Evolutionary conservation across 441 rosid species (phyloP).

Genomic region (Kokia cookei): DNA sequence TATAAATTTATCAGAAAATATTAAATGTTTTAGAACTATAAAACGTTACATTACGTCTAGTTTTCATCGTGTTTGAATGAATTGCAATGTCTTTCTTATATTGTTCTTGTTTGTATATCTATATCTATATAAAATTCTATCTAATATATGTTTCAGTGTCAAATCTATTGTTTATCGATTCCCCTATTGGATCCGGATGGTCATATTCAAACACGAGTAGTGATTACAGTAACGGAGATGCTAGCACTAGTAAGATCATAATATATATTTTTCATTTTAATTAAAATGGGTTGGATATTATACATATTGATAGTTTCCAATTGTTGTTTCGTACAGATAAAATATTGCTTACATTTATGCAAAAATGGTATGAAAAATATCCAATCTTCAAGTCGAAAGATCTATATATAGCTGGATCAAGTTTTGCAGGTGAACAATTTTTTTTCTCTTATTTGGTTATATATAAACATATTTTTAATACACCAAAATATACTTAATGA

Average conservation of each 20-base stretch:
- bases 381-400: slow-evolving; percentile 5
- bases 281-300: not conserved
- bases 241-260: not conserved
- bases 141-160: not conserved
- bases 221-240: not conserved
- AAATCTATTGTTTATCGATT: slow-evolving; percentile 3
- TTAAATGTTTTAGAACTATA: too few species aligned
- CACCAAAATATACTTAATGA: too few species aligned
- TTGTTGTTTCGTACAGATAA: not conserved
- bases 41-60: too few species aligned
- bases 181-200: slow-evolving; percentile 5
- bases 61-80: too few species aligned
- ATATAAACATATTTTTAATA: too few species aligned
- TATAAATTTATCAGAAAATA: too few species aligned
- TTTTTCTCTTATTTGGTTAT: too few species aligned
- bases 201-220: not conserved
- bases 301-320: too few species aligned
- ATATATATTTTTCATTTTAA: not conserved
- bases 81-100: too few species aligned
- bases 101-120: too few species aligned
- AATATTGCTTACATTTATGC: not conserved
- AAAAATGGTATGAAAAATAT: not conserved
- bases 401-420: not conserved
- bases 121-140: not conserved
- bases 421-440: not conserved